These are phyloP conservation scores for Zanthoxylum bungeanum DNA, from an alignment of 345 rosid species.

Conservation along the genomic window DNA sequence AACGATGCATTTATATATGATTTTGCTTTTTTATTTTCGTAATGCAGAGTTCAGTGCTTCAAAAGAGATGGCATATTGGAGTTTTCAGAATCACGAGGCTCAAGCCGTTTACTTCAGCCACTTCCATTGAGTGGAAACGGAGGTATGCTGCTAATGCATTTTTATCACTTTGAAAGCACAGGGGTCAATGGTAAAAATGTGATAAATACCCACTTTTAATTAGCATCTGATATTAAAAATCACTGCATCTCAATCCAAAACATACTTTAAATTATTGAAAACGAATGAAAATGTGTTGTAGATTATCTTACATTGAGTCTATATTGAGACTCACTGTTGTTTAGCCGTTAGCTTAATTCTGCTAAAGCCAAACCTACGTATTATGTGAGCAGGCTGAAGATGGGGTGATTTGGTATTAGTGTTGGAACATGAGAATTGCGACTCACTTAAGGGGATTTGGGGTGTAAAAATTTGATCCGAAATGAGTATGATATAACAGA, in stretches of 20 bases:
- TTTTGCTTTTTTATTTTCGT: neutral
- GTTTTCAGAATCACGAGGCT: slow-evolving; percentile 16
- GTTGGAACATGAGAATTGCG: neutral
- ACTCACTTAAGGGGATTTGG: neutral
- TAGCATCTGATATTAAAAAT: neutral
- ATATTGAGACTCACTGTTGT: neutral
- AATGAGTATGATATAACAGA: neutral
- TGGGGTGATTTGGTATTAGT: neutral
- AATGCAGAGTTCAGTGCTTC: slow-evolving; percentile 25
- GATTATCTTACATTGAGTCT: neutral
- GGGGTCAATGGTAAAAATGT: neutral
- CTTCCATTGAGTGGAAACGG: slow-evolving; percentile 22
- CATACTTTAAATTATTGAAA: neutral
- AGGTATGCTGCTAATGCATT: slow-evolving; percentile 23
- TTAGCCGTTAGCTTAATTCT: neutral
- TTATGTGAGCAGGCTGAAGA: neutral
- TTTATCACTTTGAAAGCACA: neutral
- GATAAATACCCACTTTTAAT: neutral
- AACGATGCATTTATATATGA: neutral
- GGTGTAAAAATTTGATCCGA: neutral
- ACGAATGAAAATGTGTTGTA: neutral
- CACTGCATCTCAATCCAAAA: neutral
- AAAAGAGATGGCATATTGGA: slow-evolving; percentile 26
- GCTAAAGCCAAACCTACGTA: no score
- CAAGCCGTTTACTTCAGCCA: slow-evolving; percentile 12